Conservation (phyloP, 179 eudicot genomes). For the Spergularia azorica region DNA sequence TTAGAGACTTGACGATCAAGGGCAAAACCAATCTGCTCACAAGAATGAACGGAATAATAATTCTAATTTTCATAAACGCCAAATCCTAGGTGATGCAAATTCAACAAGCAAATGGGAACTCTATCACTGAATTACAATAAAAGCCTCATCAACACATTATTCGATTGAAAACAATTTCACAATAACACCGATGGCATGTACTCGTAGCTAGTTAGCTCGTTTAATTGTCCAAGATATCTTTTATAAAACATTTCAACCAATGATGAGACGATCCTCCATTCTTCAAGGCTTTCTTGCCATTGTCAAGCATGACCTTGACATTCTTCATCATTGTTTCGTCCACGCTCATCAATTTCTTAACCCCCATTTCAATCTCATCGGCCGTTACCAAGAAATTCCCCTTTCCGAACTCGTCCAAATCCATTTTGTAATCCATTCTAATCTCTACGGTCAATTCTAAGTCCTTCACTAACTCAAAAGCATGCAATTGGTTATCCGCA, state of each 20-base stretch:
- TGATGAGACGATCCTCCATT: slow-evolving; percentile 24
- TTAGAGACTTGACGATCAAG: too few species aligned
- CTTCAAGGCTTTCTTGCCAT: not conserved
- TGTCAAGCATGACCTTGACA: slow-evolving; percentile 7
- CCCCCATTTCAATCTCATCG: slow-evolving; percentile 27
- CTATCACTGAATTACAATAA: too few species aligned
- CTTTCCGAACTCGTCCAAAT: not conserved
- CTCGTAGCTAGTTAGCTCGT: too few species aligned
- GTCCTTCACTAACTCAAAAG: slow-evolving; percentile 28
- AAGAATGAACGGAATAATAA: too few species aligned
- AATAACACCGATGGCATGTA: too few species aligned
- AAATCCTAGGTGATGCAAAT: too few species aligned
- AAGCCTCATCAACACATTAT: too few species aligned
- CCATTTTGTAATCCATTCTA: slow-evolving; percentile 18
- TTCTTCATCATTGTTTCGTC: slow-evolving; percentile 13
- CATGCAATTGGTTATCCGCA: slow-evolving; percentile 27
- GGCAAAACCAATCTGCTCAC: too few species aligned
- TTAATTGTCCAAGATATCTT: not conserved
- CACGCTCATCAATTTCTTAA: slow-evolving; percentile 24
- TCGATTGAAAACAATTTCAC: too few species aligned
- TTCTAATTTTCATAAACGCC: too few species aligned
- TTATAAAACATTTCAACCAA: slow-evolving; percentile 20
- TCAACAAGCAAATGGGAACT: too few species aligned
- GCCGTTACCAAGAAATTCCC: slow-evolving; percentile 12
- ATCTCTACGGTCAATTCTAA: slow-evolving; percentile 28